Evolutionary conservation across 805 yeast species (phyloP), one percentile per base, ranked within the genome.

Genomic region (Ogataea methylovora): DNA sequence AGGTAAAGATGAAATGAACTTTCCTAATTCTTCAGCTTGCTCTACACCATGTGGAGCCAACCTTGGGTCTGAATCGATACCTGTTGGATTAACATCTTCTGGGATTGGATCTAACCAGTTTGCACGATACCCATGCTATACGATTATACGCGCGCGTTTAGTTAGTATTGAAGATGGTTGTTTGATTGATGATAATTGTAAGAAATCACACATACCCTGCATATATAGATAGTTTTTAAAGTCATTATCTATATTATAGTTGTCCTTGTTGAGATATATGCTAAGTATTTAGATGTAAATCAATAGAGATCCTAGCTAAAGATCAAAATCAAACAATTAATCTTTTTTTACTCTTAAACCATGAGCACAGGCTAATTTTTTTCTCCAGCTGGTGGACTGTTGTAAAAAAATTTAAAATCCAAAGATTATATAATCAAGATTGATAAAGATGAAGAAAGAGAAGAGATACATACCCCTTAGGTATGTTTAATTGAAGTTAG

Each of bases 1-100:
- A 10, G 49, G 33, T 6, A 51, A 39, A 0, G 73, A 64, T 13
- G 71, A 45, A 13, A 88, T 49, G 50, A 69, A 80, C 18, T 61
- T 68, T 0, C 84, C 87, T 41, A 92, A 60, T 49, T 92, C 92
- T 26, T 71, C 65, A 0, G 97, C 94, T 59, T 92, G 97, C 9
- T 77, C 80, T 3, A 75, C 79, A 4, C 97, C 98, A 51, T 85
- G 94, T 2, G 76, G 76, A 0, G 97, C 92, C 42, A 92, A 64
- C 2, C 85, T 79, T 3, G 94, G 92, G 48, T 92, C 98, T 37
- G 88, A 79, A 39, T 81, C 88, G 14, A 88, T 78, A 0, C 96
- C 95, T 0, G 97, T 88, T 2, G 94, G 95, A 26, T 78, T 73
- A 3, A 80, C 75, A 0, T 84, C 81, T 43, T 80, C 83, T 17